Conservation (phyloP, 768 basidiomycete genomes). For the Kwoniella bestiolae region DNA sequence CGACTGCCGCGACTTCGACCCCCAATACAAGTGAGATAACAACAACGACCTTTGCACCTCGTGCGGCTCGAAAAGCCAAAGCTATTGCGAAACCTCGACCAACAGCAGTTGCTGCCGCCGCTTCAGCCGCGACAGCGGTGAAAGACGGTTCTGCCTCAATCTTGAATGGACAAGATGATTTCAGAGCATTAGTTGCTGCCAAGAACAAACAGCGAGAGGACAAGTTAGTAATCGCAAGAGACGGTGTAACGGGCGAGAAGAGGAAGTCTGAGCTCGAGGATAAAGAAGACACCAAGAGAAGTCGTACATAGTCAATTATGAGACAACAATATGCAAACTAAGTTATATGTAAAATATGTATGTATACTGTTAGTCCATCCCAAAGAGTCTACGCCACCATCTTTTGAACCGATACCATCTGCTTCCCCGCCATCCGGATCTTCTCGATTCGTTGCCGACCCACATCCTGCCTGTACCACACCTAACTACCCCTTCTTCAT, state of each 20-base stretch:
- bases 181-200: slow-evolving; percentile 72
- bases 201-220: slow-evolving; percentile 49
- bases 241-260: slow-evolving; percentile 17
- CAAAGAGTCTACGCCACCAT: slow-evolving; percentile 81
- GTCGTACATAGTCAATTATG: slow-evolving; percentile 9
- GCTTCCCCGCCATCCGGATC: slow-evolving; percentile 71
- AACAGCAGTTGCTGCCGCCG: slow-evolving; percentile 60
- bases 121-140: neutral
- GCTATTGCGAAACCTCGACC: slow-evolving; percentile 60
- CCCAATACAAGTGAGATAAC: neutral
- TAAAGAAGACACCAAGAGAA: slow-evolving; percentile 22
- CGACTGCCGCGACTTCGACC: neutral
- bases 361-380: slow-evolving; percentile 58
- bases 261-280: slow-evolving; percentile 25
- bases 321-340: slow-evolving; percentile 14
- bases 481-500: slow-evolving; percentile 66
- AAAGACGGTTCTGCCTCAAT: slow-evolving; percentile 5
- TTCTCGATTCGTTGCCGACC: slow-evolving; percentile 68
- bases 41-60: slow-evolving; percentile 36
- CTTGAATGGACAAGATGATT: slow-evolving; percentile 70
- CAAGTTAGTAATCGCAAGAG: slow-evolving; percentile 25
- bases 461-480: slow-evolving; percentile 86
- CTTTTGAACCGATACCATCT: slow-evolving; percentile 78
- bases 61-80: slow-evolving; percentile 34
- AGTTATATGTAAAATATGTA: slow-evolving; percentile 59